phyloP scores from a whole-genome alignment of 73 alveolate species.

The Blepharisma japonicum region DNA sequence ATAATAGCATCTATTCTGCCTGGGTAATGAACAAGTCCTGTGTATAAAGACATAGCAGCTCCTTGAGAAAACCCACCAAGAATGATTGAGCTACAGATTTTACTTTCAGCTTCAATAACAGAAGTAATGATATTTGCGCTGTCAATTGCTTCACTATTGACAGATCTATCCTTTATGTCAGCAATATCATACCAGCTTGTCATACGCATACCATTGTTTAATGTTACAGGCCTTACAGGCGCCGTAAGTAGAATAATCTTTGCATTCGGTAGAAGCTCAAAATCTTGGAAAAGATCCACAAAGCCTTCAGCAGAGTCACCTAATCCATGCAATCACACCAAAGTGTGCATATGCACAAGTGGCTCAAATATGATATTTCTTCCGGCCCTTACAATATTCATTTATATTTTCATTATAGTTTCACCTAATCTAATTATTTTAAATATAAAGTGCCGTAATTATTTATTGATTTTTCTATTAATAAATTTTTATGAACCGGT shows the following conservation, averaged over 20 bases:
- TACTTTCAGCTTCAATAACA: conserved; percentile 53
- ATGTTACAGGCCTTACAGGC: conserved; percentile 65
- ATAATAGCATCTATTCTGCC: conserved; percentile 65
- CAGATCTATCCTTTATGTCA: conserved; percentile 31
- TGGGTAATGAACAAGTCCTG: conserved; percentile 38
- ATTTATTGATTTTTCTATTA: too few relatives aligned
- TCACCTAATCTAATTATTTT: too few relatives aligned
- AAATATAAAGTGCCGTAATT: too few relatives aligned
- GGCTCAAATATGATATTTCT: conserved; percentile 15
- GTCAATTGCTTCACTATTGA: conserved; percentile 46
- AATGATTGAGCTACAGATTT: conserved; percentile 38
- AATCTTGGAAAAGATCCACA: conserved; percentile 59
- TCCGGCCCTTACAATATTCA: neutral
- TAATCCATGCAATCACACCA: conserved; percentile 93
- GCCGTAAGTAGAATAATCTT: conserved; percentile 83
- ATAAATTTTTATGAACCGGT: too few relatives aligned
- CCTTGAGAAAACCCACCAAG: conserved; percentile 96
- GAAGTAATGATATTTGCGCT: conserved; percentile 38
- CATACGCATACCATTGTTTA: conserved; percentile 47
- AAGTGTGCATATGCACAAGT: conserved; percentile 67
- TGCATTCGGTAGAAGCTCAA: conserved; percentile 50
- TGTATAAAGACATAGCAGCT: conserved; percentile 60
- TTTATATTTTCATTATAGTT: neutral
- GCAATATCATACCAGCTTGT: conserved; percentile 86
- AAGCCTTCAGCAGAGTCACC: conserved; percentile 88